Base-by-base conservation (phyloP, 805 yeast species). In the Wickerhamiella sergipiensis region DNA sequence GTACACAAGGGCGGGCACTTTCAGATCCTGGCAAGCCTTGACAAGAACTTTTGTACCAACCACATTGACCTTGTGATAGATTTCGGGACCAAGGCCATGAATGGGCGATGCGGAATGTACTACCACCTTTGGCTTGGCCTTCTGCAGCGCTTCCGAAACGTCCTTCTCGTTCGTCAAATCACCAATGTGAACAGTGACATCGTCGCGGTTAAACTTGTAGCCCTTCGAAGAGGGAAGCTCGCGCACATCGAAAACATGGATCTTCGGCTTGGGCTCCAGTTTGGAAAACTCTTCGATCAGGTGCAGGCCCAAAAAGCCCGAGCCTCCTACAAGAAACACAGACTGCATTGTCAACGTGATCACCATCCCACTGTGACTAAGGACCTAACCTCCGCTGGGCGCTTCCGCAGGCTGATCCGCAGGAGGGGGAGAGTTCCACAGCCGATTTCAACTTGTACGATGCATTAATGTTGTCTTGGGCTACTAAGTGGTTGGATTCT, bases 91-190 rank as follows among this genome's bases (percentile, higher is more conserved):
- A 58, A 81, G 71, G 4, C 96, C 97, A 64, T 88, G 97, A 65
- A 92, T 76, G 18, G 99, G 99, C 12, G 97, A 90, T 1, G 97
- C 98, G 1, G 95, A 84, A 64, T 94, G 97, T 8, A 92, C 95
- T 22, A 92, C 77, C 1, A 86, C 89, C 43, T 78, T 74, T 46
- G 95, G 87, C 39, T 72, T 64, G 29, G 83, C 72, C 13, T 61
- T 64, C 33, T 67, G 64, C 39, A 90, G 77, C 0, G 94, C 95
- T 6, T 66, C 61, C 2, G 69, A 64, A 5, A 92, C 81, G 60
- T 86, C 95, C 9, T 69, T 75, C 26, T 73, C 76, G 0, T 83
- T 78, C 0, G 97, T 86, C 55, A 92, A 69, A 62, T 92, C 97
- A 47, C 97, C 97, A 57, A 80, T 72, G 64, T 80, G 84, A 55